Evolutionary conservation across 768 basidiomycete species (phyloP), one percentile per base, ranked within the genome.

Genomic region (Peribolospora kevripleyi): DNA sequence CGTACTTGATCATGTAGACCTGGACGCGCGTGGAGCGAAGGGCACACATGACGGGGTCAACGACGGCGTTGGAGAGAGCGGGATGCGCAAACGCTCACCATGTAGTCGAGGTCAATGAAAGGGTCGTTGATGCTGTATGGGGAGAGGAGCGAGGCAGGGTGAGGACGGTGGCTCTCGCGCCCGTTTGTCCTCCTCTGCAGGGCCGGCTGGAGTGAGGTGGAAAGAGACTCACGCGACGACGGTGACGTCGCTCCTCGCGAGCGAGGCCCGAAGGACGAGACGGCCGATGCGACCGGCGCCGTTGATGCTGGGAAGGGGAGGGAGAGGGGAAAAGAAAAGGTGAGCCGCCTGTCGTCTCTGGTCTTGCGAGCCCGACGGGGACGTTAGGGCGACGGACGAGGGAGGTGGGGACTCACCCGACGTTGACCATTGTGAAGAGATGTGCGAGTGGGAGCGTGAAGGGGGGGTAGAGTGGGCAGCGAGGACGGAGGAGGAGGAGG

Each of bases 1-100:
- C 86, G 67, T 78, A 90, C 75, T 87, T 91, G 82, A 93, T 90
- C 86, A 93, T 87, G 77, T 93, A 93, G 67, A 88, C 82, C 83
- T 85, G 54, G 37, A 48, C 7, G 11, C 46, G 50, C 4, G 25
- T 39, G 7, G 40, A 5, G 42, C 14, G 36, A 14, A 9, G n/a
- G 8, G n/a, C n/a, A 47, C 13, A 13, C 50, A 38, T 25, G 13
- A 8, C 9, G 3, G 13, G 5, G 11, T 38, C 8, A 14, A 39
- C 7, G 10, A 7, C 6, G 50, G 9, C 9, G 2, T 6, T 5
- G 1, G 37, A 7, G n/a, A 5, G 37, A 10, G 10, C 1, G 4
- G 38, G 25, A 25, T 25, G 25, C 25, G 25, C 25, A 25, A 1
- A 25, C 25, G 25, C 76, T 42, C 53, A 82, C 91, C 90, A 97